Evolutionary conservation across 2,329 filamentous ascomycete genomes (phyloP).

Genomic region (Bipolaris zeicola): DNA sequence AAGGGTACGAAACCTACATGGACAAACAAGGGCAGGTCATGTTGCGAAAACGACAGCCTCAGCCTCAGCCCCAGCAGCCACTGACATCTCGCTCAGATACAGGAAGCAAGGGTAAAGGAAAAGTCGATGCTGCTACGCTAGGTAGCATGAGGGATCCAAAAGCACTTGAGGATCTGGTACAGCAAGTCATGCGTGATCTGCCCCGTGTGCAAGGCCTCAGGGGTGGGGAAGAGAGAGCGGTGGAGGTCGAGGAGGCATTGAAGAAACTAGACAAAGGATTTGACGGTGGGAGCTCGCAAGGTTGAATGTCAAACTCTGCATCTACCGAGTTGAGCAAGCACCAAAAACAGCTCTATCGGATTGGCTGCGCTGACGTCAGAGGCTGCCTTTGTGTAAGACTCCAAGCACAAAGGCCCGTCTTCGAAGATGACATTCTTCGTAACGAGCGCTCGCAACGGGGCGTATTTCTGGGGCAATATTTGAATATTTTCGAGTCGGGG

Average conservation of each 20-base stretch:
- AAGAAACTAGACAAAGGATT: conserved; percentile 53
- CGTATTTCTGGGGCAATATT: not conserved
- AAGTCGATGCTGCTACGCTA: conserved; percentile 32
- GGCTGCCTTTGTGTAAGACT: not conserved
- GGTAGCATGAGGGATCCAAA: conserved; percentile 50
- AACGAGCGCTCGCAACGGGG: not conserved
- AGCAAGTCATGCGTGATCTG: conserved; percentile 54
- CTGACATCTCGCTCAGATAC: conserved; percentile 13
- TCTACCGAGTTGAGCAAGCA: not conserved
- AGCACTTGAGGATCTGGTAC: conserved; percentile 52
- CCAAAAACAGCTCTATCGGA: not conserved
- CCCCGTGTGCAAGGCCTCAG: conserved; percentile 48
- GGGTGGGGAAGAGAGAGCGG: conserved; percentile 50
- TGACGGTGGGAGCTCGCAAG: conserved; percentile 26
- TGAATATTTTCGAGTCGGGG: not conserved
- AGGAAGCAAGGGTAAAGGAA: conserved; percentile 25
- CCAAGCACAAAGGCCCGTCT: not conserved
- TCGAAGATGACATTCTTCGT: not conserved
- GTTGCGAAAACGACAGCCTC: conserved; percentile 50
- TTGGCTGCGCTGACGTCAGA: not conserved
- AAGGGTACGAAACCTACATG: conserved; percentile 59
- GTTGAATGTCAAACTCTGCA: not conserved
- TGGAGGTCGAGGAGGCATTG: conserved; percentile 46
- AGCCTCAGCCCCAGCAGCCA: conserved; percentile 12
- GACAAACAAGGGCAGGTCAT: conserved; percentile 57